Conservation (phyloP, 1,284 basidiomycete species). For the Marasmius sp. region DNA sequence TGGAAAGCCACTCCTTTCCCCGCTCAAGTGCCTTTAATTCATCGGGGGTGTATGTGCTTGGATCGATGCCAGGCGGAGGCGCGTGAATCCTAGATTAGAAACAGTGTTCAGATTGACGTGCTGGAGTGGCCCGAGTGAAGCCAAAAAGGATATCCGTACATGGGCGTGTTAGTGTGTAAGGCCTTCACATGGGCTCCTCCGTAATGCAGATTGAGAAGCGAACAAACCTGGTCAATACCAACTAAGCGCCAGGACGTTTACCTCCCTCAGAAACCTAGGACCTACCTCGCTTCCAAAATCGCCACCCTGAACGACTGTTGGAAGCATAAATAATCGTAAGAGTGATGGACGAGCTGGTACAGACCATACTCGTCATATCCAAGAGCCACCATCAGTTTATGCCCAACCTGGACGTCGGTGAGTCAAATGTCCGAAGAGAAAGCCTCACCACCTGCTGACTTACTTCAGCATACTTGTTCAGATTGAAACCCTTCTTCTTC, state of each 20-base stretch:
- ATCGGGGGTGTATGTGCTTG: constrained; percentile 27
- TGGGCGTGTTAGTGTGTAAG: constrained; percentile 38
- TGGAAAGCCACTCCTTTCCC: constrained; percentile 27
- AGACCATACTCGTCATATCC: constrained; percentile 55
- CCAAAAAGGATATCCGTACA: constrained; percentile 19
- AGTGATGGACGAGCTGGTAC: constrained; percentile 7
- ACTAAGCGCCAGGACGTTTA: no score
- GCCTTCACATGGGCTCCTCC: constrained; percentile 36
- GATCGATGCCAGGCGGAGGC: constrained; percentile 25
- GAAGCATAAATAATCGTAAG: neutral
- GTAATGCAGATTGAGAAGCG: constrained; percentile 29
- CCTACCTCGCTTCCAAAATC: constrained; percentile 47
- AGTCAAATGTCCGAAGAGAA: neutral
- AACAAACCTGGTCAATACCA: constrained; percentile 26
- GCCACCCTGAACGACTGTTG: constrained; percentile 53
- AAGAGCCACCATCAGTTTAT: constrained; percentile 53
- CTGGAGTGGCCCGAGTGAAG: neutral
- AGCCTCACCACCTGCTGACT: neutral
- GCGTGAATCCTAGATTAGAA: constrained; percentile 21
- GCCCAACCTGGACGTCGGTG: constrained; percentile 30
- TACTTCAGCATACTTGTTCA: constrained; percentile 41
- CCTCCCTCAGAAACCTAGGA: constrained; percentile 10
- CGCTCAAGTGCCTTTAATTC: constrained; percentile 36
- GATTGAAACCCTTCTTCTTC: constrained; percentile 16
- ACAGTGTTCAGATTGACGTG: constrained; percentile 16